Evolutionary conservation across 192 early-diverging fungal genomes (phyloP), one percentile per base, ranked within the genome.

Genomic region (Physocladia obscura): DNA sequence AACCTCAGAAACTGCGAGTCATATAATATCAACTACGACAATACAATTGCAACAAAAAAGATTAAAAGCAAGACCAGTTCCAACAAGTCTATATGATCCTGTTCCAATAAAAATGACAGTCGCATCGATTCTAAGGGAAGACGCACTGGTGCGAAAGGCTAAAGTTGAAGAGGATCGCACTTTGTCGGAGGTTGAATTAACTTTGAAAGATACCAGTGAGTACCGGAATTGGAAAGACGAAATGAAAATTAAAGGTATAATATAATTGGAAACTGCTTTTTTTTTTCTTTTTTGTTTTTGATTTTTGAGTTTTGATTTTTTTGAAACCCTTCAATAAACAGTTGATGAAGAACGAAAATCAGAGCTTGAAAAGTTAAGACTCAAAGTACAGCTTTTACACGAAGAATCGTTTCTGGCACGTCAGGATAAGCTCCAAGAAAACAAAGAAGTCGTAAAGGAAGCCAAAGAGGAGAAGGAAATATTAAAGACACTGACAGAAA

Each of bases 371-470:
- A 69, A 73, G n/a, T 62, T 77, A 39, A 37, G 74, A 17, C 73
- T 86, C 2, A 77, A 83, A 67, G 76, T 86, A 26, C 81, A 86
- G 44, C 71, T 86, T 13, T 31, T 76, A 4, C 84, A 84, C 49
- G 84, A 86, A 77, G 81, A 86, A 0, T 72, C 80, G 8, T 74
- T 71, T 30, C 62, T 72, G 22, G 79, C 84, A 5, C 76, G 73
- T 24, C 70, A 79, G 50, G 80, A 77, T 13, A 72, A 76, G 32
- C 27, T 77, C 3, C 68, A 70, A 34, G 74, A 81, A 37, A 86
- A 86, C 58, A 69, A 73, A 31, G 71, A 34, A 4, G 36, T 71
- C 32, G 59, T 73, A 27, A 62, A 57, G 32, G 77, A 76, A 50
- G 62, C 81, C 17, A 67, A 77, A 61, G 70, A 63, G 8, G 81